Evolutionary conservation across 2,329 filamentous ascomycete species (phyloP).

Genomic region (Trichoderma pleuroti): DNA sequence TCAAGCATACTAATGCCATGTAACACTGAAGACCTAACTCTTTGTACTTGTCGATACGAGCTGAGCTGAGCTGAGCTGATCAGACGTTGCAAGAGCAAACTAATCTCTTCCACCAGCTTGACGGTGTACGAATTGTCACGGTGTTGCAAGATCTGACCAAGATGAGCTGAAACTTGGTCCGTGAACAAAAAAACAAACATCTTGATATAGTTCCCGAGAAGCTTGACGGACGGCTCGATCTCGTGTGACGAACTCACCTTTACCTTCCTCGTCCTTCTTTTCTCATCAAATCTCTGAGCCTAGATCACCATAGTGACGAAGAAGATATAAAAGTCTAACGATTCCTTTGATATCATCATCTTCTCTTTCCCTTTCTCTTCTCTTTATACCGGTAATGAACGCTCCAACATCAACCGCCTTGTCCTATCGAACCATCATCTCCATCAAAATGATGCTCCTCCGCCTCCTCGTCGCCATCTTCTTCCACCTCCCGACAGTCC

Average conservation of each 20-base stretch:
- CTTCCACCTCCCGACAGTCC: conserved; percentile 4
- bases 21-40: not conserved
- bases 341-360: not conserved
- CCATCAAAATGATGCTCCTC: not conserved
- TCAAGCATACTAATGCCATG: not conserved
- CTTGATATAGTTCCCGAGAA: conserved; percentile 1
- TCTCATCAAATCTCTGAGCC: not conserved
- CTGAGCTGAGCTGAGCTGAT: too few relatives aligned
- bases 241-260: not conserved
- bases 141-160: not conserved
- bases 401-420: not conserved
- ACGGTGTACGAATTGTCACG: not conserved
- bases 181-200: not conserved
- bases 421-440: not conserved
- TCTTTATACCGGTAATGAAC: not conserved
- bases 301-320: not conserved
- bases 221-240: not conserved
- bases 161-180: not conserved
- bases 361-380: not conserved
- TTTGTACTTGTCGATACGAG: not conserved
- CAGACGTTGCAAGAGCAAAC: not conserved
- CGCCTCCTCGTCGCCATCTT: not conserved
- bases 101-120: not conserved
- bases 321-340: not conserved
- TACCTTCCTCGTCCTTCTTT: not conserved